phyloP scores from a whole-genome alignment of 805 yeast genomes.

The Lipomyces oligophaga region DNA sequence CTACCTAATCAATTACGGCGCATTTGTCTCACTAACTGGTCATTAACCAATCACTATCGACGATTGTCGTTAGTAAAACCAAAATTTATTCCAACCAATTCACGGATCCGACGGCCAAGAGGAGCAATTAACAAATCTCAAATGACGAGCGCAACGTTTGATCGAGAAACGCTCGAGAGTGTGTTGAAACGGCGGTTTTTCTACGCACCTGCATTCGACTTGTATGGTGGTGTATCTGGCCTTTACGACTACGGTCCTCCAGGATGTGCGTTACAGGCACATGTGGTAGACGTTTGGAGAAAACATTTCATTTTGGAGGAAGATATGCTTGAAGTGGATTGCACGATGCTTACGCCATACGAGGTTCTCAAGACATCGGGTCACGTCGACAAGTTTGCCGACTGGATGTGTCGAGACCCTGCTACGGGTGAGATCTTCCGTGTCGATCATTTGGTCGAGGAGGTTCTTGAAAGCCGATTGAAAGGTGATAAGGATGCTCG shows the following conservation, averaged over 20 bases:
- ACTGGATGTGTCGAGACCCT: constrained; percentile 97
- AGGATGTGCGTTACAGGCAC: constrained; percentile 97
- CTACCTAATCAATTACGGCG: too few relatives aligned
- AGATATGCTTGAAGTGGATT: constrained; percentile 98
- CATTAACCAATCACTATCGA: too few relatives aligned
- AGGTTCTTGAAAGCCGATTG: constrained; percentile 90
- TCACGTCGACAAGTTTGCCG: constrained; percentile 98
- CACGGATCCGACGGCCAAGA: too few relatives aligned
- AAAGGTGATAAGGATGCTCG: constrained; percentile 98
- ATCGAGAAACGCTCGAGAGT: constrained; percentile 84
- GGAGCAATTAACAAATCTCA: background rate
- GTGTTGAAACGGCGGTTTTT: constrained; percentile 93
- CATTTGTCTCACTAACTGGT: too few relatives aligned
- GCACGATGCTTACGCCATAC: constrained; percentile 95
- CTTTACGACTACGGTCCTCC: constrained; percentile 99
- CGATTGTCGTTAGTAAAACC: too few relatives aligned
- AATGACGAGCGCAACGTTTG: constrained; percentile 42
- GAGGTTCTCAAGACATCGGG: constrained; percentile 98
- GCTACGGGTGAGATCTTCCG: constrained; percentile 97
- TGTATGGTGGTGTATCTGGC: constrained; percentile 98
- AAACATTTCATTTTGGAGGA: constrained; percentile 96
- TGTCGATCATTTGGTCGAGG: constrained; percentile 97
- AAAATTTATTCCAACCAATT: too few relatives aligned
- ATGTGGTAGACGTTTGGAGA: constrained; percentile 92
- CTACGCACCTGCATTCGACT: constrained; percentile 95